Percentiles rank a stretch among this genome's conserved stretches.
phyloP scores from a whole-genome alignment of 2,329 filamentous ascomycete genomes.

The Pestalotiopsis sp. region DNA sequence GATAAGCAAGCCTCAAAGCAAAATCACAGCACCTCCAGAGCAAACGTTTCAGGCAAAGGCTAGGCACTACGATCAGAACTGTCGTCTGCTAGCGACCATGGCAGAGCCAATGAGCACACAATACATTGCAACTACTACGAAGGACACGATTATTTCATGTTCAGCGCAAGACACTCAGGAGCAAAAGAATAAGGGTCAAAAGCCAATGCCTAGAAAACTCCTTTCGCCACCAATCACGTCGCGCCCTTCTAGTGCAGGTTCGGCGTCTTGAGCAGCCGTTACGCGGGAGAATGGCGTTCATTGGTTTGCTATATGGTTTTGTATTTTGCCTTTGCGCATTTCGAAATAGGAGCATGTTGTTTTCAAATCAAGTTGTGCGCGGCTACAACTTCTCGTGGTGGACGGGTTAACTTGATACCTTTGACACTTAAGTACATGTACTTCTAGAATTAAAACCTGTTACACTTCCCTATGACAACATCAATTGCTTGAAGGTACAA shows the following conservation, averaged over 20 bases:
- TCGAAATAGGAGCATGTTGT: background rate
- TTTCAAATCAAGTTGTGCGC: background rate
- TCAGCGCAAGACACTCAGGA: background rate
- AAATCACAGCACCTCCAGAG: background rate
- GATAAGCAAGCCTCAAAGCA: background rate
- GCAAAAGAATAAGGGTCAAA: background rate
- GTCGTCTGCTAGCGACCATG: background rate
- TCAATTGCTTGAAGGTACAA: too few species aligned
- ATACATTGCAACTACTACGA: background rate
- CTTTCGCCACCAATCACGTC: constrained; percentile 2
- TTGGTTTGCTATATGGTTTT: too few species aligned
- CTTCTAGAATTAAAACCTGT: too few species aligned
- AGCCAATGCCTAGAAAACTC: background rate
- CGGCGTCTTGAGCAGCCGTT: background rate
- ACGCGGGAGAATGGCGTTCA: background rate
- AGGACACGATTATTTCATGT: background rate
- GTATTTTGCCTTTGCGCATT: background rate
- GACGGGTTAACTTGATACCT: too few species aligned
- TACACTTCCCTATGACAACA: too few species aligned
- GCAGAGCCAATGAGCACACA: background rate
- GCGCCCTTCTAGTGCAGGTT: constrained; percentile 10
- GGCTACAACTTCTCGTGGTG: too few species aligned
- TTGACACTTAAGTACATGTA: too few species aligned
- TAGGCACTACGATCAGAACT: background rate
- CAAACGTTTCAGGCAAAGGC: background rate